Base-by-base conservation (phyloP, 805 yeast species). In the Pichia scutulata region DNA sequence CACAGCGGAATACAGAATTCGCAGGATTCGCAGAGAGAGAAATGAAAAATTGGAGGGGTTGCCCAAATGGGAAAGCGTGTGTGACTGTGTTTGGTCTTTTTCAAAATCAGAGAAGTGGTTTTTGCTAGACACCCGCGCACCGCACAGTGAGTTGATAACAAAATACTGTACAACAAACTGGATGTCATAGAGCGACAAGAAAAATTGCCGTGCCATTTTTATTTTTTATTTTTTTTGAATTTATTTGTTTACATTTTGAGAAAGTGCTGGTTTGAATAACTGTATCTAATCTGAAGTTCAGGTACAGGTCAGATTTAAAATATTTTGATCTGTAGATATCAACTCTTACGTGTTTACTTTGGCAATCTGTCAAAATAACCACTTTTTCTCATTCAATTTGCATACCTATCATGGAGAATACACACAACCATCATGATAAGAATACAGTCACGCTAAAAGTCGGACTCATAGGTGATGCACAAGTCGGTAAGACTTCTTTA, bases 381-480 rank as follows among this genome's bases (percentile, higher is more conserved):
- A n/a, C 12, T 7, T 9, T 26, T 9, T 26, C 12, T 26, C 28
- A 26, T n/a, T n/a, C n/a, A n/a, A n/a, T n/a, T n/a, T n/a, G n/a
- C n/a, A n/a, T n/a, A 8, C 7, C 12, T 26, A 9, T n/a, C 14
- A 40, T 46, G 40, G 39, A 28, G 2, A 21, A 23, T 8, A 1
- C 23, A 9, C 26, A n/a, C 43, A 40, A 16, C 36, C 41, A 16
- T 21, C 28, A 26, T 23, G 64, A 61, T 39, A 64, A 63, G 47
- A 70, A 69, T 53, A 62, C 70, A 52, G 86, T 83, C 26, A 80
- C 87, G 1, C 70, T 92, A 44, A 93, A 92, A 60, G 89, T 92
- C 19, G 98, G 97, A 3, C 78, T 92, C 44, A 80, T 92, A 46
- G 99, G 99, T 7, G 98, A 92, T 67, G 95, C 96, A 2, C 95